phyloP scores from a whole-genome alignment of 164 flowering plant species.

The Tinospora cordifolia region DNA sequence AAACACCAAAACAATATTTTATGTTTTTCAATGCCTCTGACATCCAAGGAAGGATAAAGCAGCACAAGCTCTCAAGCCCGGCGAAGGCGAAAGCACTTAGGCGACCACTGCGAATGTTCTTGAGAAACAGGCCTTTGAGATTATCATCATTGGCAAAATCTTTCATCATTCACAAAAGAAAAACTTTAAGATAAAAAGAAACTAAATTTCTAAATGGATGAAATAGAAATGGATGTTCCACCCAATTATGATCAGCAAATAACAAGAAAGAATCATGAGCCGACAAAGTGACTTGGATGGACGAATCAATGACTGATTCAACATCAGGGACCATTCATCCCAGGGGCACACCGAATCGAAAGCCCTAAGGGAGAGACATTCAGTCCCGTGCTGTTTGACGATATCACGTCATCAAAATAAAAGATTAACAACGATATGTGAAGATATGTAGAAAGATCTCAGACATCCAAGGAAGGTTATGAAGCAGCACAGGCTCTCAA shows the following conservation, averaged over 20 bases:
- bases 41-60: constrained; percentile 46
- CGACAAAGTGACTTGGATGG: constrained; percentile 5
- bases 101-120: constrained; percentile 70
- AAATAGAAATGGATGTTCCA: background rate
- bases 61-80: constrained; percentile 57
- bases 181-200: no score
- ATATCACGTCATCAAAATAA: no score
- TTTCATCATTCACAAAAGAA: no score
- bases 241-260: constrained; percentile 5
- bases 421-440: no score
- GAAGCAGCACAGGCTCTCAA: constrained; percentile 53
- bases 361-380: constrained; percentile 1
- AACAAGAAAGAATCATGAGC: background rate
- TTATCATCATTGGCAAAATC: constrained; percentile 27
- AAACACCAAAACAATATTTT: no score
- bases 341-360: background rate
- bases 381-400: background rate
- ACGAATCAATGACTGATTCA: background rate
- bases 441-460: constrained; percentile 13
- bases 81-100: constrained; percentile 59
- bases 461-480: constrained; percentile 44
- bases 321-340: constrained; percentile 9
- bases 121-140: constrained; percentile 49
- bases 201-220: no score
- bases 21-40: constrained; percentile 29